A percentile compares a stretch with the other conserved stretches of the same genome.
Evolutionary conservation across 768 basidiomycete genomes (phyloP).

Genomic region (Rhizopogon rudus): DNA sequence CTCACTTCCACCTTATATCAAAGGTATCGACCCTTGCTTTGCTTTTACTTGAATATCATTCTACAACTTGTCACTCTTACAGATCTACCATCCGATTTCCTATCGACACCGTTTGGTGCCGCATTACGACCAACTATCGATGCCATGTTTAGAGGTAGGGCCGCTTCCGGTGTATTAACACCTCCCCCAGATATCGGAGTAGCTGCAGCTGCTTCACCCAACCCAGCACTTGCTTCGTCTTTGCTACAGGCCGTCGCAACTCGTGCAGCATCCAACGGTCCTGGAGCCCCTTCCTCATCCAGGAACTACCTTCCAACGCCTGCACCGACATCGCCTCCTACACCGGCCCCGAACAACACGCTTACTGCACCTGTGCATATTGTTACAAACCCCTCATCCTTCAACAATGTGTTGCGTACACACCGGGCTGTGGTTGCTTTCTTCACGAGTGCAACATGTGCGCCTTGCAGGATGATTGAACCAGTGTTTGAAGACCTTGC

Average conservation of each 20-base stretch:
- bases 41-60: not conserved
- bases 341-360: slow-evolving; percentile 35
- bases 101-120: slow-evolving; percentile 85
- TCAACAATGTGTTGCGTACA: slow-evolving; percentile 55
- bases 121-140: slow-evolving; percentile 89
- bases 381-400: slow-evolving; percentile 70
- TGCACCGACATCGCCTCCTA: slow-evolving; percentile 17
- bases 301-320: slow-evolving; percentile 12
- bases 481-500: slow-evolving; percentile 81
- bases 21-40: slow-evolving; percentile 38
- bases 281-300: slow-evolving; percentile 2
- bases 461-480: slow-evolving; percentile 79
- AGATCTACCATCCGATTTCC: slow-evolving; percentile 81
- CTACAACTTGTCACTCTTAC: not conserved
- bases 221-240: slow-evolving; percentile 47
- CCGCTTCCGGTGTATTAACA: slow-evolving; percentile 25
- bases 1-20: slow-evolving; percentile 78
- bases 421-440: slow-evolving; percentile 76
- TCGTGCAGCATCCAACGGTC: slow-evolving; percentile 35
- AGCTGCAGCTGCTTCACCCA: slow-evolving; percentile 30
- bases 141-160: slow-evolving; percentile 64
- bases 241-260: slow-evolving; percentile 54
- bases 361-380: slow-evolving; percentile 62
- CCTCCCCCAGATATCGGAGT: slow-evolving; percentile 23
- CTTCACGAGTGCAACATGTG: slow-evolving; percentile 74